These are phyloP conservation scores for Bruguiera gymnorhiza DNA, from an alignment of 345 rosid species.

Conservation along the genomic window DNA sequence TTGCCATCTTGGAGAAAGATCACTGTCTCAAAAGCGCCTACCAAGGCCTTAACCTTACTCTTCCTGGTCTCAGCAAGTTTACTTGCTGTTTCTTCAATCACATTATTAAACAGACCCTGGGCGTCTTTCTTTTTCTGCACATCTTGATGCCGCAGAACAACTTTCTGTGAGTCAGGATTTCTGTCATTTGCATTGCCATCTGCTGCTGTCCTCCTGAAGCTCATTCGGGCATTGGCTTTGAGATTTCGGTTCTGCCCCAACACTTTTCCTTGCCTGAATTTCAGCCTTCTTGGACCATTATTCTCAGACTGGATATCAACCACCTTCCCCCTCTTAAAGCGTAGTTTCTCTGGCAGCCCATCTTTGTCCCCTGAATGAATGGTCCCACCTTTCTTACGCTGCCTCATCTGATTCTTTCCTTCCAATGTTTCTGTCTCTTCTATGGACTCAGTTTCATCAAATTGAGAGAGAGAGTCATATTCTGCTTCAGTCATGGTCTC, in stretches of 20 bases:
- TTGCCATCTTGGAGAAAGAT: conserved; percentile 72
- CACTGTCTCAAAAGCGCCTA: conserved; percentile 92
- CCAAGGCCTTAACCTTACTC: conserved; percentile 94
- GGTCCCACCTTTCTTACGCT: conserved; percentile 22
- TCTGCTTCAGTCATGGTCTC: conserved; percentile 34
- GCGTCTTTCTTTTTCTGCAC: conserved; percentile 53
- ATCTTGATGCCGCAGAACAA: conserved; percentile 71
- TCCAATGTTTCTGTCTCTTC: conserved; percentile 27
- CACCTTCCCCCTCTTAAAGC: conserved; percentile 60
- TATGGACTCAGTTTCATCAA: conserved; percentile 24
- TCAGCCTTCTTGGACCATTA: conserved; percentile 58
- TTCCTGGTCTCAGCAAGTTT: conserved; percentile 75
- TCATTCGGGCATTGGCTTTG: conserved; percentile 37
- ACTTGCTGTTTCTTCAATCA: conserved; percentile 93
- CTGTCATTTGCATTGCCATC: conserved; percentile 26
- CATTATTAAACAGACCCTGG: conserved; percentile 61
- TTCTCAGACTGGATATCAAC: conserved; percentile 48
- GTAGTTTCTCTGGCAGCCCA: conserved; percentile 41
- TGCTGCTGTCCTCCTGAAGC: conserved; percentile 40
- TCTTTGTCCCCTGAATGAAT: conserved; percentile 28
- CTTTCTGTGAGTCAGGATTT: conserved; percentile 38
- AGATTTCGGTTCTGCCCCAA: conserved; percentile 34
- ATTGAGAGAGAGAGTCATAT: conserved; percentile 38
- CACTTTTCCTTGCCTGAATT: conserved; percentile 55
- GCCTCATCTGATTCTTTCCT: conserved; percentile 22